These are phyloP conservation scores for Henckelia pumila DNA, from an alignment of 257 asterid species.

Conservation along the genomic window DNA sequence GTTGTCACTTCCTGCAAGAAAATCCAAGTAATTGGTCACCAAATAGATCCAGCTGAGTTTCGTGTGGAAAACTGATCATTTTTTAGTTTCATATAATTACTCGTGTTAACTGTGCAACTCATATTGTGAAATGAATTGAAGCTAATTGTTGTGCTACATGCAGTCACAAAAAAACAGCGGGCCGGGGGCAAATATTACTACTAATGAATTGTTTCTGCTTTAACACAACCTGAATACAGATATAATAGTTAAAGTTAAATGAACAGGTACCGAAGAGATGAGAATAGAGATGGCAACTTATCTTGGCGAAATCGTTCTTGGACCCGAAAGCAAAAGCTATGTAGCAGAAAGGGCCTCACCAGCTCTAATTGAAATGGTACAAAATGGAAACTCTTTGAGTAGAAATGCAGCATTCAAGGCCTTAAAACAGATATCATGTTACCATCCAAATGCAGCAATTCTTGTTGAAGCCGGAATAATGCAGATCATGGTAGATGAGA, in stretches of 20 bases:
- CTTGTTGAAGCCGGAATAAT: conserved; percentile 58
- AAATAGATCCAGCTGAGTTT: background rate
- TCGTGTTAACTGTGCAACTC: background rate
- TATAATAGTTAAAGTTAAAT: conserved; percentile 13
- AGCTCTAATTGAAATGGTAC: conserved; percentile 61
- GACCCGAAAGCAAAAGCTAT: conserved; percentile 43
- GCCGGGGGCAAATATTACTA: background rate
- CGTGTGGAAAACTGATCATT: background rate
- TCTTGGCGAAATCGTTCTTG: conserved; percentile 58
- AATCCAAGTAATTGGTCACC: background rate
- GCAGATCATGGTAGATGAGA: conserved; percentile 66
- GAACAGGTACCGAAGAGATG: conserved; percentile 61
- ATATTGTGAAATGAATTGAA: background rate
- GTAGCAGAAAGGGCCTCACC: conserved; percentile 75
- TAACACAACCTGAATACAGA: background rate
- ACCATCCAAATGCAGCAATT: conserved; percentile 47
- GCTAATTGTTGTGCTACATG: background rate
- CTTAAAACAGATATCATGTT: conserved; percentile 51
- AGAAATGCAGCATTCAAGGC: conserved; percentile 72
- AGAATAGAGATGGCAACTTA: conserved; percentile 63
- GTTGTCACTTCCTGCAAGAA: background rate
- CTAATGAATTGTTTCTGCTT: background rate
- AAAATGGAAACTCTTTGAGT: conserved; percentile 40
- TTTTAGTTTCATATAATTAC: background rate
- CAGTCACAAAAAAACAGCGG: background rate